Base-by-base conservation (phyloP, 2,329 filamentous ascomycete genomes). In the Penicillium sp. region DNA sequence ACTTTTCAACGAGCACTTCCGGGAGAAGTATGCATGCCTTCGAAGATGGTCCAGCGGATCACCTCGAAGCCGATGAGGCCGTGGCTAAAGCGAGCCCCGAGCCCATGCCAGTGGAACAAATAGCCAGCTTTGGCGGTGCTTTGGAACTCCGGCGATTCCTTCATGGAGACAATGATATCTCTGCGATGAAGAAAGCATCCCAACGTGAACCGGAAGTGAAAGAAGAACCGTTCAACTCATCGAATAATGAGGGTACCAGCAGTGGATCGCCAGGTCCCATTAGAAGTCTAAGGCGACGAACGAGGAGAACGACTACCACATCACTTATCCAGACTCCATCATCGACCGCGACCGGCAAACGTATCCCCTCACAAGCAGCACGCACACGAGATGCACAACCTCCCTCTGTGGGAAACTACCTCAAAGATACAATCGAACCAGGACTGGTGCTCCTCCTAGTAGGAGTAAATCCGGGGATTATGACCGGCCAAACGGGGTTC, bases 401-500 rank as follows among this genome's bases (percentile, higher is more conserved):
- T 33, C 31, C 31, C 23, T 76, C 73, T 12, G 28, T 29, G 3
- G 28, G 28, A 10, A 29, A 12, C 51, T 69, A 70, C 51, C 73
- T 79, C 53, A 69, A 68, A 43, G 77, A 80, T 65, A 74, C 75
- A 28, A 73, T 79, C 45, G 28, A 29, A 29, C 72, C 72, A 0
- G 61, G 75, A 52, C 70, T 80, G 0, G 72, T 73, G 46, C 72
- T 78, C 45, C 69, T 79, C 51, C 71, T 78, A 48, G 71, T 80
- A 36, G 77, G 77, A 47, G 72, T 79, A n/a, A 80, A 80, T 60
- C 77, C 77, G 0, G 77, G 77, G 21, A 66, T 79, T 33, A 65
- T 70, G 56, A 80, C 77, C 2, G 77, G 76, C 4, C 62, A 64
- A 44, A 76, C 75, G 0, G 76, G 77, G 12, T 70, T 72, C 65